These are phyloP conservation scores for Cladorrhinum sp. DNA, from an alignment of 2,329 filamentous ascomycete species.

Conservation along the genomic window DNA sequence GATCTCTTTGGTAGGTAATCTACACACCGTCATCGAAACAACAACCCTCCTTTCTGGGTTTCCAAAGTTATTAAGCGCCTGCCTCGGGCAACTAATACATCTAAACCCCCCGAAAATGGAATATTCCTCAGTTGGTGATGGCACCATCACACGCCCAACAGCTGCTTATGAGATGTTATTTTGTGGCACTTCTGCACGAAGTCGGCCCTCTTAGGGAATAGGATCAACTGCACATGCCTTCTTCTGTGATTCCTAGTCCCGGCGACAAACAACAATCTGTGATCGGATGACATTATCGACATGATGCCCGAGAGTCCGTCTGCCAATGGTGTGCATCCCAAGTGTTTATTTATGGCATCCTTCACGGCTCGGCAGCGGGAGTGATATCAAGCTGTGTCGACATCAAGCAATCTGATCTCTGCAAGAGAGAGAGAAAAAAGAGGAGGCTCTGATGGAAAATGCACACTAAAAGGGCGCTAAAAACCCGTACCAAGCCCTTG, in stretches of 20 bases:
- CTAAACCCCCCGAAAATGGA: background rate
- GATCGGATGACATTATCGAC: background rate
- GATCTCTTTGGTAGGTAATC: background rate
- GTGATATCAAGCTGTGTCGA: background rate
- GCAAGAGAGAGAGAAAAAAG: background rate
- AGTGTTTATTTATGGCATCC: conserved; percentile 5
- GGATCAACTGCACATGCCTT: conserved; percentile 8
- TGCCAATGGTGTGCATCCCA: background rate
- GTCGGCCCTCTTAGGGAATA: background rate
- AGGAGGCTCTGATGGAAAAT: conserved; percentile 8
- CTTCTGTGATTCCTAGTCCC: conserved; percentile 15
- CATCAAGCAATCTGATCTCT: background rate
- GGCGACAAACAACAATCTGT: background rate
- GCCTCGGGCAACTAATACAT: background rate
- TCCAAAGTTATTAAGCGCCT: background rate
- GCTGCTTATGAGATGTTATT: background rate
- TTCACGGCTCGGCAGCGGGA: background rate
- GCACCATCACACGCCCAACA: conserved; percentile 2
- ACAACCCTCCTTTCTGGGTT: background rate
- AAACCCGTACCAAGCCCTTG: conserved; percentile 12
- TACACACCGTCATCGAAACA: background rate
- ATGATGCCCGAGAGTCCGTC: background rate
- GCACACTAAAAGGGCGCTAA: conserved; percentile 2
- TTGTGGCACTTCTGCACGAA: background rate
- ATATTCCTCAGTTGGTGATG: conserved; percentile 2